phyloP scores from a whole-genome alignment of 192 early-diverging fungal species.

The Backusella liffmaniae region DNA sequence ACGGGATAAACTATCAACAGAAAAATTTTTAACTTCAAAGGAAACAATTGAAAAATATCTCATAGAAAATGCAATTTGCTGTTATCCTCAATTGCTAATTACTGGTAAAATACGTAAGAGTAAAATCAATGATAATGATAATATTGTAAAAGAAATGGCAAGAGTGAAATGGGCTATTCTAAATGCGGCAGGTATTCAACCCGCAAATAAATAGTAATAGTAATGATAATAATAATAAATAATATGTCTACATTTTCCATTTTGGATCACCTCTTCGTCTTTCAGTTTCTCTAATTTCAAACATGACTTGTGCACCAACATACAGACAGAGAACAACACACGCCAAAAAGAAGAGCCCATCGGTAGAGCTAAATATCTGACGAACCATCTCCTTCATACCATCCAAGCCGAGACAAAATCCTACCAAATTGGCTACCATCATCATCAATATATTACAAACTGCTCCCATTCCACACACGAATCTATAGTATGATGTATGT shows the following conservation, averaged over 20 bases:
- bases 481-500: slow-evolving; percentile 59
- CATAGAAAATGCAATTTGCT: slow-evolving; percentile 46
- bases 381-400: slow-evolving; percentile 72
- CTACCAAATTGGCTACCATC: slow-evolving; percentile 94
- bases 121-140: slow-evolving; percentile 21
- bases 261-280: slow-evolving; percentile 47
- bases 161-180: slow-evolving; percentile 22
- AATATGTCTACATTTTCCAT: slow-evolving; percentile 29
- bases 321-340: slow-evolving; percentile 53
- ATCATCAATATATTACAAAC: slow-evolving; percentile 83
- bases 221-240: background rate
- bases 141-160: slow-evolving; percentile 14
- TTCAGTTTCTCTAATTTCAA: slow-evolving; percentile 77
- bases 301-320: slow-evolving; percentile 70
- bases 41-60: slow-evolving; percentile 39
- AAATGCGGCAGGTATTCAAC: slow-evolving; percentile 12
- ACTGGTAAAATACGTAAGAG: slow-evolving; percentile 39
- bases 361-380: slow-evolving; percentile 49
- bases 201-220: background rate
- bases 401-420: slow-evolving; percentile 86
- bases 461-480: slow-evolving; percentile 76
- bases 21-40: slow-evolving; percentile 36
- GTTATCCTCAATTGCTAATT: slow-evolving; percentile 44
- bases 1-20: slow-evolving; percentile 37
- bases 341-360: slow-evolving; percentile 42